phyloP scores from a whole-genome alignment of 495 filamentous ascomycete species.

The Hypoxylon lienhwacheense region DNA sequence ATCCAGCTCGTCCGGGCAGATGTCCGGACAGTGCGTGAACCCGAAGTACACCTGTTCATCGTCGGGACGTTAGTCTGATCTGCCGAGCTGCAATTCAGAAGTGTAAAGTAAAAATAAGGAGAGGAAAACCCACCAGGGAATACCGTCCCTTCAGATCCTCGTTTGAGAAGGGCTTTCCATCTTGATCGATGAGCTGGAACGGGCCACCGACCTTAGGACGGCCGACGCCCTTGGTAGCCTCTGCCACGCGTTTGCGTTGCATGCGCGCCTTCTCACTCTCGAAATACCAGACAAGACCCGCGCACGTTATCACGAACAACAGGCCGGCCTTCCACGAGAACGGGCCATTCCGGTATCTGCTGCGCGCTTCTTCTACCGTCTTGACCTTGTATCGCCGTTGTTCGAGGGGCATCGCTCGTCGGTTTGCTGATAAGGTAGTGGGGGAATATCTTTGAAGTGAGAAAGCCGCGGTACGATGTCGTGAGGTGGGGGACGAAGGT shows the following conservation, averaged over 20 bases:
- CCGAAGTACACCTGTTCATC: constrained; percentile 80
- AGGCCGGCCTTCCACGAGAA: constrained; percentile 89
- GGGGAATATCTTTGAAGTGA: no score
- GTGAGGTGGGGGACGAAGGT: constrained; percentile 2
- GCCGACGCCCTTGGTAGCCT: constrained; percentile 89
- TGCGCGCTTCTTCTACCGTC: constrained; percentile 58
- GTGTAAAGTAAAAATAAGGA: not conserved
- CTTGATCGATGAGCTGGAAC: constrained; percentile 78
- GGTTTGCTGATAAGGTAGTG: constrained; percentile 3
- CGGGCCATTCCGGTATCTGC: constrained; percentile 60
- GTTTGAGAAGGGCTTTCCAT: constrained; percentile 73
- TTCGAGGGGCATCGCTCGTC: constrained; percentile 3
- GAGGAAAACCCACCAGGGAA: constrained; percentile 58
- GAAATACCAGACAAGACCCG: constrained; percentile 83
- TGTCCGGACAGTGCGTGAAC: constrained; percentile 97
- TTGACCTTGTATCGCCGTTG: constrained; percentile 47
- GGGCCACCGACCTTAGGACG: constrained; percentile 88
- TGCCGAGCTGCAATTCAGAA: not conserved
- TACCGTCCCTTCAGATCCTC: constrained; percentile 85
- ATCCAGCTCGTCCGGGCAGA: constrained; percentile 97
- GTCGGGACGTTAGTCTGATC: not conserved
- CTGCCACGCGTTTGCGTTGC: constrained; percentile 80
- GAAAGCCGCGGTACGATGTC: constrained; percentile 14
- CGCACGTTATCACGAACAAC: constrained; percentile 79
- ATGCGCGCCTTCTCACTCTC: constrained; percentile 85